Evolutionary conservation across 441 rosid species (phyloP), one percentile per base, ranked within the genome.

Genomic region (Pelargonium myrrhifolium): DNA sequence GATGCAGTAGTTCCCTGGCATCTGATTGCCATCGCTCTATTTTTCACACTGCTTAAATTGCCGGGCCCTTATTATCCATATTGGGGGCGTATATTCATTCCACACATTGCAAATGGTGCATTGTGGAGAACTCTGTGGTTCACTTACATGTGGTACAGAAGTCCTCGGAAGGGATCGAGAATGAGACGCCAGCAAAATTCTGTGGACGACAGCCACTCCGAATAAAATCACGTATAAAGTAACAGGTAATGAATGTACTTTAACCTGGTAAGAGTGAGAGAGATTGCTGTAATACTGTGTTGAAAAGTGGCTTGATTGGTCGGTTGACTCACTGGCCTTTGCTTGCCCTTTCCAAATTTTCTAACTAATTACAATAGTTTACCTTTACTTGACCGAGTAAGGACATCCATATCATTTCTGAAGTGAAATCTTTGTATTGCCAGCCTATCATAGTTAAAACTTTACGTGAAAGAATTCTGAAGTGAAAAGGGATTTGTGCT

Each of bases 21-120:
- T 80, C 75, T 90, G 74, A 78, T 90, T 59, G 79, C 82, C 18
- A 71, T 82, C 76, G 86, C 86, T 51, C 62, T 81, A 62, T 64
- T 85, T 72, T 90, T 89, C 76, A 69, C 82, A 4, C 56, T 85
- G 80, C 76, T 89, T 75, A 93, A 90, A 66, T 69, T 89, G 53
- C 84, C 84, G 6, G 96, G 96, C 42, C 93, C 96, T 0, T 86
- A 78, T 70, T 89, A 87, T 66, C 93, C 93, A 0, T 86, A 79
- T 40, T 85, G 91, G 93, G 88, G 93, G 17, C 87, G 91, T 6
- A 71, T 88, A 62, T 69, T 86, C 18, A 59, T 89, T 73, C 95
- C 96, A 2, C 96, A 88, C 74, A 60, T 93, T 45, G 94, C 96
- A 1, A 93, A 93, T 78, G 98, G 96, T 53, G 92, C 82, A 20